Evolutionary conservation across 352 stramenopile genomes (phyloP).

Genomic region (Globisporangium parvum): DNA sequence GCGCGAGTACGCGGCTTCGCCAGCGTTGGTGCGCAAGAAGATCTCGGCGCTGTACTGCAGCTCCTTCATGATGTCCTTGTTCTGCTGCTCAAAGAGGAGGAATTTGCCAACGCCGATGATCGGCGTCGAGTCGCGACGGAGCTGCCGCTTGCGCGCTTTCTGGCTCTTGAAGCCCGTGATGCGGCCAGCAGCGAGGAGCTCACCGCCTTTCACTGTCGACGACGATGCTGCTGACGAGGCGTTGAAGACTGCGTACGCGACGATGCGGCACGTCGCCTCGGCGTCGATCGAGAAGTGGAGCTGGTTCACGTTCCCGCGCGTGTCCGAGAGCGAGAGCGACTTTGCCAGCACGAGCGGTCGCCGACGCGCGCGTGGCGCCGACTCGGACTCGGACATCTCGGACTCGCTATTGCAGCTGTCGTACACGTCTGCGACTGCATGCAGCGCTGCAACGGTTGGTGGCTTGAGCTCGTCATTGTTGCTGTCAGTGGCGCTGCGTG

Average conservation of each 20-base stretch:
- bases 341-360: conserved; percentile 16
- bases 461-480: conserved; percentile 30
- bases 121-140: conserved; percentile 64
- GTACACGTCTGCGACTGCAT: conserved; percentile 38
- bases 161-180: conserved; percentile 34
- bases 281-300: conserved; percentile 81
- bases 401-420: conserved; percentile 85
- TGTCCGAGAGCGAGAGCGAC: conserved; percentile 16
- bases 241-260: conserved; percentile 75
- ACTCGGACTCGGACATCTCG: conserved; percentile 74
- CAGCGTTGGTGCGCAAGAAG: conserved; percentile 57
- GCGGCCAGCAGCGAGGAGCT: conserved; percentile 13
- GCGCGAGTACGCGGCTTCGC: conserved; percentile 70
- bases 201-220: conserved; percentile 15
- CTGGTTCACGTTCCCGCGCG: conserved; percentile 38
- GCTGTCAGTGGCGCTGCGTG: conserved; percentile 19
- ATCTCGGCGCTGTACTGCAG: conserved; percentile 86
- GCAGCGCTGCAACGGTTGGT: not conserved
- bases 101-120: conserved; percentile 74
- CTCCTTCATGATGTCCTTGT: conserved; percentile 89
- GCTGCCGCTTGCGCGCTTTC: conserved; percentile 63
- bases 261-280: conserved; percentile 75
- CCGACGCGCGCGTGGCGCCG: conserved; percentile 18
- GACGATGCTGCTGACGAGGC: conserved; percentile 23
- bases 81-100: conserved; percentile 85